phyloP scores from a whole-genome alignment of 2,329 filamentous ascomycete genomes.

The Trichoderma hamatum region DNA sequence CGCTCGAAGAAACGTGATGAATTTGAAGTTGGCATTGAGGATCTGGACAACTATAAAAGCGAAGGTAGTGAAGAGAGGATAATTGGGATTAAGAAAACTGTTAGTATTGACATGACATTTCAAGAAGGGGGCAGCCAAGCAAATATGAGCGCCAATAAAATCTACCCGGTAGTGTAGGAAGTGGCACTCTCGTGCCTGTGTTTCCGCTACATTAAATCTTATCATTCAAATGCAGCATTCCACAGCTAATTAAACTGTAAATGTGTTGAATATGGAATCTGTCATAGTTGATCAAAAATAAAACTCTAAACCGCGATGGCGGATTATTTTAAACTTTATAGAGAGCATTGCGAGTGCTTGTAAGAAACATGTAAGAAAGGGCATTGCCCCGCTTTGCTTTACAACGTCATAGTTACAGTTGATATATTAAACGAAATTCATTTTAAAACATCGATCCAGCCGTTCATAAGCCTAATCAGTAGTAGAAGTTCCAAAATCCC shows the following conservation, averaged over 20 bases:
- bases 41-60: conserved; percentile 12
- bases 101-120: conserved; percentile 21
- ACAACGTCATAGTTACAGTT: neutral
- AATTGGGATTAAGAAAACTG: conserved; percentile 17
- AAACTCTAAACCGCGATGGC: too few relatives aligned
- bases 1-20: conserved; percentile 2
- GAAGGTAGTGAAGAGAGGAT: conserved; percentile 18
- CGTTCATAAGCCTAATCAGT: neutral
- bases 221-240: neutral
- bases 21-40: neutral
- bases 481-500: neutral
- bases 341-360: neutral
- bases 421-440: too few relatives aligned
- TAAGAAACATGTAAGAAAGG: neutral
- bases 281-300: too few relatives aligned
- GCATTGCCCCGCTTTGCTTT: neutral
- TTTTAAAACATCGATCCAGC: too few relatives aligned
- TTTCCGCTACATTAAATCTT: neutral
- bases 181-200: neutral
- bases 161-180: neutral
- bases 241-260: neutral
- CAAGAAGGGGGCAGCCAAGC: neutral
- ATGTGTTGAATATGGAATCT: too few relatives aligned
- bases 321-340: neutral
- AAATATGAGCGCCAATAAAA: neutral